Evolutionary conservation across 495 filamentous ascomycete species (phyloP), one percentile per base, ranked within the genome.

Genomic region (Amniculicola lignicola): DNA sequence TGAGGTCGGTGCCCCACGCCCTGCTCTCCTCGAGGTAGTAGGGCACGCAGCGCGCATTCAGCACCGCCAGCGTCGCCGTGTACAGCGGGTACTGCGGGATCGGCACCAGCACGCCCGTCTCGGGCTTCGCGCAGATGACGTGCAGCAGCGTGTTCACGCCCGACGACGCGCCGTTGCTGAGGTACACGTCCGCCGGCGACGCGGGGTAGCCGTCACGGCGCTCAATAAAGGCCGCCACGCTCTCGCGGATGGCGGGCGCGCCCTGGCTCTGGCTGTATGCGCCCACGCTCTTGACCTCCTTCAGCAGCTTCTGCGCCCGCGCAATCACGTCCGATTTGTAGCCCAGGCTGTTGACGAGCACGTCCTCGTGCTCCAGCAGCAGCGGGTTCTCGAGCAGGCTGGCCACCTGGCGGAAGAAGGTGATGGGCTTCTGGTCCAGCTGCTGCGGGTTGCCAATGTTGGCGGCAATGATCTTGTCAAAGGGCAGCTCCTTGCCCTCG

Each of bases 371-470:
- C 63, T 95, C 81, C 47, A 98, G 75, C 7, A 98, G 76, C 38
- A 71, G 58, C 2, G 93, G 93, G 76, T 96, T 89, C 74, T 98
- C 93, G 49, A 98, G 76, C 42, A 98, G 72, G 76, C 90, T 96
- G 66, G 95, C 79, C 10, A 97, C 94, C 74, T 98, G 94, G 51
- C 93, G 85, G 84, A 98, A 95, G 79, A 95, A 98, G 61, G 92
- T 97, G 66, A 98, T 90, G 62, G 93, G 93, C 77, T 96, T 93
- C 78, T 98, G 93, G 73, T 94, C 93, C 50, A 98, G 84, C 73
- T 97, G 94, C 69, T 98, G 93, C 5, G 94, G 93, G 75, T 98
- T 98, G 61, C 94, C 93, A 68, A 98, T 98, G 72, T 98, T 98
- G 71, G 93, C 93, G 48, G 87, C 89, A 72, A 98, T 92, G 65